Conservation (phyloP, 2,329 filamentous ascomycete genomes). For the Penicillium sumatraense region DNA sequence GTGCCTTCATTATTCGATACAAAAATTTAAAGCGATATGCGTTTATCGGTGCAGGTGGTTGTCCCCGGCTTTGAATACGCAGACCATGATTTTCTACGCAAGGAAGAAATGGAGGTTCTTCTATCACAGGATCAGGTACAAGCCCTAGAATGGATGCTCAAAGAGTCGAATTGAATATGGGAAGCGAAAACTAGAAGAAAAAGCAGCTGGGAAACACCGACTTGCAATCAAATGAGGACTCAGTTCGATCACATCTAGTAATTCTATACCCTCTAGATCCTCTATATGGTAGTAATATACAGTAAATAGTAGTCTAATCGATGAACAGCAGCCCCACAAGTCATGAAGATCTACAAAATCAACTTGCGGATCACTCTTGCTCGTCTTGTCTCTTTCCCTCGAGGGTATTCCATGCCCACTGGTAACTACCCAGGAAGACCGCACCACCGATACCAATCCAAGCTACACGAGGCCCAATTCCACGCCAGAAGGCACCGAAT, state of each 20-base stretch:
- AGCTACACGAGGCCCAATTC: slow-evolving; percentile 76
- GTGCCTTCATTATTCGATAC: too few relatives aligned
- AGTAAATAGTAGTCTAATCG: slow-evolving; percentile 1
- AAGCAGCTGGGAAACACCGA: neutral
- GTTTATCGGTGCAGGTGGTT: slow-evolving; percentile 32
- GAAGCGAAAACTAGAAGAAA: neutral
- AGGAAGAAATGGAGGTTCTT: slow-evolving; percentile 56
- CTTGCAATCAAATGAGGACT: too few relatives aligned
- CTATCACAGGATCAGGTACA: slow-evolving; percentile 56
- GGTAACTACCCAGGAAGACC: slow-evolving; percentile 92
- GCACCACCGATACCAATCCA: slow-evolving; percentile 97
- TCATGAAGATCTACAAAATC: neutral
- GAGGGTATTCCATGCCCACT: slow-evolving; percentile 80
- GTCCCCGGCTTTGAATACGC: slow-evolving; percentile 70
- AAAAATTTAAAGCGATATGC: too few relatives aligned
- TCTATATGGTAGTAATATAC: slow-evolving; percentile 22
- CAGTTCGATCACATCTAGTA: slow-evolving; percentile 1
- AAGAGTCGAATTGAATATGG: neutral
- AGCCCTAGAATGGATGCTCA: slow-evolving; percentile 49
- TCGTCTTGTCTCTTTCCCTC: slow-evolving; percentile 44
- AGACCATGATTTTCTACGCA: slow-evolving; percentile 69
- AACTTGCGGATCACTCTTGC: slow-evolving; percentile 10
- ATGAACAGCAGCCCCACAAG: neutral
- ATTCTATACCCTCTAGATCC: slow-evolving; percentile 7
- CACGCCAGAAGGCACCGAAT: slow-evolving; percentile 50